Base-by-base conservation (phyloP, 2,329 filamentous ascomycete species). In the Decorospora gaudefroyi region DNA sequence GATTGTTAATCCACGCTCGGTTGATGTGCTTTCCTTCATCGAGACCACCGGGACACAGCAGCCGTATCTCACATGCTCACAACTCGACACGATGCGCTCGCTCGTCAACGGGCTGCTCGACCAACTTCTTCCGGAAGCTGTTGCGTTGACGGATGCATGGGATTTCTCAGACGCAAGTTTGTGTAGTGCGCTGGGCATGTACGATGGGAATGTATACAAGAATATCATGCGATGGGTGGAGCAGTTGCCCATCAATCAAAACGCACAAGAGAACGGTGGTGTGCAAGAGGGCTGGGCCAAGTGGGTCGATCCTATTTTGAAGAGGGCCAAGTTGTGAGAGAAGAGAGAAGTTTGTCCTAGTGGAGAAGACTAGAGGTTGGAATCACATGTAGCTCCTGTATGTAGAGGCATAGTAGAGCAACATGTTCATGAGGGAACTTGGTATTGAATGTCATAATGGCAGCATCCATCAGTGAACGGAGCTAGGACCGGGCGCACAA, bases 151-250 rank as follows among this genome's bases (percentile, higher is more conserved):
- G 1, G 76, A 78, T 47, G 65, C 73, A 0, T 79, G 76, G 76
- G 72, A 70, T 45, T 71, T 79, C 23, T 75, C 76, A 1, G 76
- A 79, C 51, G 78, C 74, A 30, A 52, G 77, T 37, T 66, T 79
- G 0, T 74, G 78, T 38, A 77, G 74, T 57, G 73, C 76, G 4
- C 57, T 79, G 28, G 77, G 77, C 1, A 69, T 75, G 39, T 72
- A 70, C 39, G 75, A 78, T 57, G 76, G 76, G 1, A 72, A 72
- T 29, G 75, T 78, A 4, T 79, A 79, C 44, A 76, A 78, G 52
- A 74, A 77, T 36, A 59, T 78, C 8, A 62, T 67, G 58, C 29
- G 42, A 6, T 66, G 61, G 61, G 55, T 61, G 7, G 39, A 56
- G 17, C 57, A 65, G 44, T 41, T 65, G 15, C 57, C 61, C 4